A percentile compares a stretch with the other conserved stretches of the same genome.
These are phyloP conservation scores for Pseudonitzschia multistriata DNA, from an alignment of 108 stramenopile species.

Conservation along the genomic window DNA sequence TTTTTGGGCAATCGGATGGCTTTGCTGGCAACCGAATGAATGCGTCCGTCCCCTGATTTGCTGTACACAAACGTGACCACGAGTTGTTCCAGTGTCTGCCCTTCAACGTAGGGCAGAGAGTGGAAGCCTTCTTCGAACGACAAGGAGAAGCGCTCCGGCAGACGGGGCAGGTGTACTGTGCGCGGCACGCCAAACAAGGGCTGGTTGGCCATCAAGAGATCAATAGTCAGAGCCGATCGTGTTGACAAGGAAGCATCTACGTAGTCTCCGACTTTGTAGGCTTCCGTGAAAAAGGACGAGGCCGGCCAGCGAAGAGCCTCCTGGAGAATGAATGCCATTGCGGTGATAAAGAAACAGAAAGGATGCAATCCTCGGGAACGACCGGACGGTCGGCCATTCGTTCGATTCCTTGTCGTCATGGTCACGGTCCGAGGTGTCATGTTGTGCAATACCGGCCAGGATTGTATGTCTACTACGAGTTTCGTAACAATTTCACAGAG, in stretches of 20 bases:
- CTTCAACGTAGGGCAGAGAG: constrained; percentile 33
- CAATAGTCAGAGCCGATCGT: neutral
- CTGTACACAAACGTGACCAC: constrained; percentile 41
- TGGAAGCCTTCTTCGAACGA: constrained; percentile 41
- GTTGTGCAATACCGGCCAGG: too few species aligned
- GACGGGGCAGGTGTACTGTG: constrained; percentile 11
- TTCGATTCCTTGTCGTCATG: too few species aligned
- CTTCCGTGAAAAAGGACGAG: constrained; percentile 16
- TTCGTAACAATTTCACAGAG: too few species aligned
- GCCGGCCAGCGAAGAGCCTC: too few species aligned
- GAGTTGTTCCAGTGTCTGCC: constrained; percentile 13
- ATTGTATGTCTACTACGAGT: too few species aligned
- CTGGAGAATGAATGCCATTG: too few species aligned
- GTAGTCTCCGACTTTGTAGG: constrained; percentile 27
- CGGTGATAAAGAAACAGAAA: too few species aligned
- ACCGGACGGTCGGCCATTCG: too few species aligned
- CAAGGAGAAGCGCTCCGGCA: constrained; percentile 30
- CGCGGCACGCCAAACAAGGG: constrained; percentile 12
- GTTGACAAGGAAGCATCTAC: constrained; percentile 14
- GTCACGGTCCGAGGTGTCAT: too few species aligned
- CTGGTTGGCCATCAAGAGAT: constrained; percentile 5
- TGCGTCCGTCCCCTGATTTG: constrained; percentile 31
- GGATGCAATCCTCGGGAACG: too few species aligned
- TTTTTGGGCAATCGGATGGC: neutral
- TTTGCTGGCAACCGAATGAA: constrained; percentile 33